A percentile compares a stretch with the other conserved stretches of the same genome.
Evolutionary conservation across 768 basidiomycete genomes (phyloP).

Genomic region (Russula dissimulans): DNA sequence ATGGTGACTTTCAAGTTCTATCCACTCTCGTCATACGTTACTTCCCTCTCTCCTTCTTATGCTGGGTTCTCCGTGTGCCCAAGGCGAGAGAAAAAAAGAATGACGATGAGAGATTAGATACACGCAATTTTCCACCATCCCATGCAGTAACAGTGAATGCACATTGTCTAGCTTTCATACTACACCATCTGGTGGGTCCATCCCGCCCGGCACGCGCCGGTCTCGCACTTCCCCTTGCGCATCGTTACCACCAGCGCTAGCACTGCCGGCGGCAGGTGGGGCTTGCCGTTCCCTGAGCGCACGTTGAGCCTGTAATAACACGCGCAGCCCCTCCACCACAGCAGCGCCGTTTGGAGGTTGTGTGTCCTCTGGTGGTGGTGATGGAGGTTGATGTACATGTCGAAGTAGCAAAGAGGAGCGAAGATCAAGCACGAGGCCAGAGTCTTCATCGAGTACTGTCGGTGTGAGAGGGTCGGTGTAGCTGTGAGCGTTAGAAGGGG

Average conservation of each 20-base stretch:
- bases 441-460: constrained; percentile 9
- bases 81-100: not conserved
- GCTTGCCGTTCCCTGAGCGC: constrained; percentile 23
- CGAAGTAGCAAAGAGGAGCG: constrained; percentile 43
- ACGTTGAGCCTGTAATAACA: constrained; percentile 43
- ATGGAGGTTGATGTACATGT: constrained; percentile 48
- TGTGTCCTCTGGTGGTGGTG: constrained; percentile 28
- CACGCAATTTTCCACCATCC: not conserved
- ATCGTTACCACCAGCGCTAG: constrained; percentile 20
- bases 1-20: constrained; percentile 30
- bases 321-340: constrained; percentile 32
- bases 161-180: not conserved
- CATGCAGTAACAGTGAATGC: constrained; percentile 8
- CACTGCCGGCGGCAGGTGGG: constrained; percentile 18
- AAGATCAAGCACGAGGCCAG: constrained; percentile 42
- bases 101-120: not conserved
- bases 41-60: too few relatives aligned
- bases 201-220: constrained; percentile 24
- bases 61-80: not conserved
- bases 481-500: constrained; percentile 25
- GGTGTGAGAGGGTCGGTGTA: constrained; percentile 19
- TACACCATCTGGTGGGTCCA: constrained; percentile 20
- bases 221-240: constrained; percentile 26
- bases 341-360: constrained; percentile 56
- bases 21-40: not conserved